These are phyloP conservation scores for Nakazawaea holstii DNA, from an alignment of 805 yeast species.

Conservation along the genomic window DNA sequence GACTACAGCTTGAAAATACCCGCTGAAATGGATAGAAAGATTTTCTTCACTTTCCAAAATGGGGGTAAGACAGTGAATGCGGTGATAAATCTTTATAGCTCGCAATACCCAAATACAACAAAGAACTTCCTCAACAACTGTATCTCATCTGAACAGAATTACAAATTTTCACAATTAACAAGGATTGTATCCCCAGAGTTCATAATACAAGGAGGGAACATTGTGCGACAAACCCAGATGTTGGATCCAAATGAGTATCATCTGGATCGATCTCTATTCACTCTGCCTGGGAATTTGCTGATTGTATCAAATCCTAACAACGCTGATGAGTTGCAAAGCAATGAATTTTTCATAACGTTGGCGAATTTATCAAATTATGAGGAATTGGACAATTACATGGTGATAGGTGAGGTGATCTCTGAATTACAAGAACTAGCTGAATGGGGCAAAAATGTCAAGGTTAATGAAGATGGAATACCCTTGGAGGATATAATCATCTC, in stretches of 20 bases:
- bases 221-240: not conserved
- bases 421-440: slow-evolving; percentile 7
- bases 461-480: slow-evolving; percentile 16
- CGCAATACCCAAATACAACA: slow-evolving; percentile 14
- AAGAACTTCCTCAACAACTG: slow-evolving; percentile 14
- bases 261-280: not conserved
- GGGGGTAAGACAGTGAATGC: slow-evolving; percentile 3
- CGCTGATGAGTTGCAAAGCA: slow-evolving; percentile 11
- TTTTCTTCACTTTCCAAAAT: slow-evolving; percentile 8
- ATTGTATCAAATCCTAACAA: slow-evolving; percentile 3
- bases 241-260: slow-evolving; percentile 9
- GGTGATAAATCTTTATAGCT: slow-evolving; percentile 12
- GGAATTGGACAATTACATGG: slow-evolving; percentile 14
- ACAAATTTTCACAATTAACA: slow-evolving; percentile 16
- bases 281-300: not conserved
- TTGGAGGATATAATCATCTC: slow-evolving; percentile 15
- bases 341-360: slow-evolving; percentile 21
- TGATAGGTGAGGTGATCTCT: slow-evolving; percentile 19
- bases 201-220: slow-evolving; percentile 20
- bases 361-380: slow-evolving; percentile 14
- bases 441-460: slow-evolving; percentile 15
- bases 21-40: slow-evolving; percentile 1
- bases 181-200: slow-evolving; percentile 24
- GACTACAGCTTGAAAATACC: no score
- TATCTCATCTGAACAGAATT: slow-evolving; percentile 11